Evolutionary conservation across 2,329 filamentous ascomycete species (phyloP), one percentile per base, ranked within the genome.

Genomic region (Ustulina deusta): DNA sequence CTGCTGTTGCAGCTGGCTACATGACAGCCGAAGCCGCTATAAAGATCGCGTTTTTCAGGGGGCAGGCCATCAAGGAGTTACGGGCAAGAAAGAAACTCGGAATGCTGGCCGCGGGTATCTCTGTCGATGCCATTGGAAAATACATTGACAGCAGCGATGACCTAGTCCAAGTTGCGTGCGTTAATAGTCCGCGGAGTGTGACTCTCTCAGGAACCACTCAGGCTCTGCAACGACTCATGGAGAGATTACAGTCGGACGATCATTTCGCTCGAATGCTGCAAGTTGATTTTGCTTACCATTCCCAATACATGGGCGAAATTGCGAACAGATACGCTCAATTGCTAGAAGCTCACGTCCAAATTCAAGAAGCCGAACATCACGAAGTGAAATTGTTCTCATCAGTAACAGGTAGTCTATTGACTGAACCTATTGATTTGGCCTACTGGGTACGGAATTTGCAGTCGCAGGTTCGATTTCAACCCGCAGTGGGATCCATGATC

Each of bases 241-340:
- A 70, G 6, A 60, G 64, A 1, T 29, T 76, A n/a, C 62, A 73
- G 42, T 67, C 55, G 1, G 66, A 67, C 13, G 71, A 63, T 15
- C 74, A 70, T 34, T 79, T 79, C 67, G 75, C 76, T 1, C 52
- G 77, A 6, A 55, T 73, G 17, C 69, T 80, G 9, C 75, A 70
- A 13, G 76, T 78, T 22, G 72, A 77, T 20, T 58, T 72, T 11
- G 78, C 78, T 6, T 80, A 79, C 56, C 78, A 80, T 66, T 79
- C 78, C 0, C 61, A 69, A 6, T 70, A 74, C 20, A 79, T 80
- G 74, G 20, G 13, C 1, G 55, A 36, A 1, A 62, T 72, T 15
- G 69, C 56, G 1, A 60, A 63, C 0, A 55, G 38, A 13, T 77
- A 77, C 49, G 32, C 49, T 17, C 13, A 64, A 6, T 42, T 74